Percentiles rank a stretch among this genome's conserved stretches.
These are phyloP conservation scores for Neopestalotiopsis sp. DNA, from an alignment of 2,329 filamentous ascomycete genomes.

Conservation along the genomic window DNA sequence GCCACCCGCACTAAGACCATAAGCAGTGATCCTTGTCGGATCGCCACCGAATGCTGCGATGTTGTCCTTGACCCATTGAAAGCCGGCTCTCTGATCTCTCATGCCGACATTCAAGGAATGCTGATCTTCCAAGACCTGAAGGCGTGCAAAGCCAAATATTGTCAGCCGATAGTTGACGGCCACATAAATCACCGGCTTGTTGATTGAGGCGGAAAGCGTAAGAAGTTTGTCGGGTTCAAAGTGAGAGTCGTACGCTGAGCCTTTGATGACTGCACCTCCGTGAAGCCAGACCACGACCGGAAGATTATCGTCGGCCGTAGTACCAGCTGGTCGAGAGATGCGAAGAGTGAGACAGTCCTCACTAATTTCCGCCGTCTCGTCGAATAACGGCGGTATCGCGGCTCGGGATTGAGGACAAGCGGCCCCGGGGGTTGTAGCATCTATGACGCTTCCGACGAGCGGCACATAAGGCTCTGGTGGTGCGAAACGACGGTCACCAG, in stretches of 20 bases:
- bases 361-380: constrained; percentile 29
- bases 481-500: constrained; percentile 32
- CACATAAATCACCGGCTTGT: constrained; percentile 35
- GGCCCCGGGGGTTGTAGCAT: constrained; percentile 29
- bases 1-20: not conserved
- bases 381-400: constrained; percentile 32
- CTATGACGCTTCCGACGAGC: constrained; percentile 27
- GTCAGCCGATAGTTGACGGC: constrained; percentile 34
- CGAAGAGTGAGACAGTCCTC: constrained; percentile 36
- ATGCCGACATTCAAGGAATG: constrained; percentile 35
- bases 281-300: constrained; percentile 34
- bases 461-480: constrained; percentile 33
- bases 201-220: constrained; percentile 23
- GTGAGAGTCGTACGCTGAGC: constrained; percentile 31
- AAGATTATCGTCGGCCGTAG: constrained; percentile 23
- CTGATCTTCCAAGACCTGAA: constrained; percentile 30
- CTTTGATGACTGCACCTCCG: constrained; percentile 35
- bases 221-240: constrained; percentile 31
- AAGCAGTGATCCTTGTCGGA: constrained; percentile 15
- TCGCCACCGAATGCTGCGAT: constrained; percentile 29
- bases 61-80: constrained; percentile 37
- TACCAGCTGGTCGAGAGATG: constrained; percentile 31
- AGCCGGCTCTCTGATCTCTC: constrained; percentile 31
- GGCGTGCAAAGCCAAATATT: constrained; percentile 38
- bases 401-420: constrained; percentile 34